Percentiles rank a stretch among this genome's conserved stretches.
Conservation (phyloP, 2,329 filamentous ascomycete species). For the Shiraia sp. region DNA sequence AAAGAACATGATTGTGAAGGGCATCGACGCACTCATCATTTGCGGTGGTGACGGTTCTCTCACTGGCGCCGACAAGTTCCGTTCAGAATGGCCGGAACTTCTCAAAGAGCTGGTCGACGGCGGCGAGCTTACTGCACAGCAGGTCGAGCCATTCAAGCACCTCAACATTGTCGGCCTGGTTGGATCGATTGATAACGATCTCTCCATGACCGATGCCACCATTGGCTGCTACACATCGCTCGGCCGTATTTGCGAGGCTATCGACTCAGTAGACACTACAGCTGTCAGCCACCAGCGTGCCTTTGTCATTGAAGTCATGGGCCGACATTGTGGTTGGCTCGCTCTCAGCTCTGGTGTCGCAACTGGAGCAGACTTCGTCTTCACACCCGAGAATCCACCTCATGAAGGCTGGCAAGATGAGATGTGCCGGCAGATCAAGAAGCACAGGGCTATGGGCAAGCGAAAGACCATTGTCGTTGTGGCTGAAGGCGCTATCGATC, state of each 20-base stretch:
- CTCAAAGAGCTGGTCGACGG: conserved; percentile 80
- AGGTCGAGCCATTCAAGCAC: conserved; percentile 76
- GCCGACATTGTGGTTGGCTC: conserved; percentile 95
- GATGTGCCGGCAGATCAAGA: conserved; percentile 35
- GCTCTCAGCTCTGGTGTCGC: conserved; percentile 95
- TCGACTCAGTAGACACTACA: conserved; percentile 96
- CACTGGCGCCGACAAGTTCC: conserved; percentile 92
- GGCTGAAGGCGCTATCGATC: conserved; percentile 78
- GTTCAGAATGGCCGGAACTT: conserved; percentile 87
- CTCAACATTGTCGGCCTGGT: conserved; percentile 97
- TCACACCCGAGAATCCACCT: conserved; percentile 93
- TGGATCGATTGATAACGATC: conserved; percentile 97
- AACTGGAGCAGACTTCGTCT: conserved; percentile 93
- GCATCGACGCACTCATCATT: conserved; percentile 94
- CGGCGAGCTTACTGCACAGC: conserved; percentile 69
- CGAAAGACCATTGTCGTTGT: conserved; percentile 98
- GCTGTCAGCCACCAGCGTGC: conserved; percentile 92
- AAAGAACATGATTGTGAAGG: conserved; percentile 90
- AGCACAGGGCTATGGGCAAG: conserved; percentile 89
- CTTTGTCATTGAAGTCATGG: conserved; percentile 97
- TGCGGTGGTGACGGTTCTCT: conserved; percentile 90
- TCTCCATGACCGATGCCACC: conserved; percentile 94
- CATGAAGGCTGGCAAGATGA: conserved; percentile 76
- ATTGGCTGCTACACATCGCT: conserved; percentile 97
- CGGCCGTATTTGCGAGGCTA: conserved; percentile 88